Percentiles rank a stretch among this genome's conserved stretches.
These are phyloP conservation scores for Aspergillus bombycis DNA, from an alignment of 2,329 filamentous ascomycete genomes.

Conservation along the genomic window DNA sequence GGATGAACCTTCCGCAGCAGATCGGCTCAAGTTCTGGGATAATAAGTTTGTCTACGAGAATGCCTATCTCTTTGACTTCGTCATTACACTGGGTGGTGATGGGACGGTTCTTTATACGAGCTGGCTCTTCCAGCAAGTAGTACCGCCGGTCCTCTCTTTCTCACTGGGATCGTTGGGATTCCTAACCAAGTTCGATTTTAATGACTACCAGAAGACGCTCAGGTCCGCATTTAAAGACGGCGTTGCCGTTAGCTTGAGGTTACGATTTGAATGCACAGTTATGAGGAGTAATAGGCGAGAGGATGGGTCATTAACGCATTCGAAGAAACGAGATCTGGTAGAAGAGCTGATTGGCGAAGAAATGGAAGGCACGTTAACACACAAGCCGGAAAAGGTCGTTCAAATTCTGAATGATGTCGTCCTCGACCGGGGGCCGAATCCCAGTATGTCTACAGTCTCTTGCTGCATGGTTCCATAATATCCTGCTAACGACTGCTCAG, in stretches of 20 bases:
- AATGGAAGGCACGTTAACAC: slow-evolving; percentile 80
- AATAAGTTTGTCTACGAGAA: slow-evolving; percentile 73
- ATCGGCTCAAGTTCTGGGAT: slow-evolving; percentile 79
- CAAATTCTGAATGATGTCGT: slow-evolving; percentile 98
- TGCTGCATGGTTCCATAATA: background rate
- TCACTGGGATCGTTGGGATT: slow-evolving; percentile 90
- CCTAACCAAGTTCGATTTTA: slow-evolving; percentile 94
- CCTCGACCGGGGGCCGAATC: slow-evolving; percentile 88
- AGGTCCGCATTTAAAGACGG: slow-evolving; percentile 76
- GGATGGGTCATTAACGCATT: slow-evolving; percentile 25
- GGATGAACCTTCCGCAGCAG: slow-evolving; percentile 58
- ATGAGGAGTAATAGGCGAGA: slow-evolving; percentile 66
- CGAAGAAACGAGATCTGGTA: slow-evolving; percentile 68
- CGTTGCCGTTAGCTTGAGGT: slow-evolving; percentile 81
- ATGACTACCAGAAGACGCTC: slow-evolving; percentile 70
- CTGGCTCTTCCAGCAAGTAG: slow-evolving; percentile 94
- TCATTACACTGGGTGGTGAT: slow-evolving; percentile 88
- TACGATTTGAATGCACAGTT: slow-evolving; percentile 90
- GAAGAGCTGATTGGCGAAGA: slow-evolving; percentile 90
- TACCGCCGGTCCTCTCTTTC: slow-evolving; percentile 91
- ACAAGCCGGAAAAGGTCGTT: slow-evolving; percentile 79
- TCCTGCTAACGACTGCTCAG: slow-evolving; percentile 46
- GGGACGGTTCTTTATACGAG: slow-evolving; percentile 96
- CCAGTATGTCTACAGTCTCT: slow-evolving; percentile 63
- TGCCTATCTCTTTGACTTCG: slow-evolving; percentile 90